Evolutionary conservation across 306 rosid genomes (phyloP).

Genomic region (Rosa persica): DNA sequence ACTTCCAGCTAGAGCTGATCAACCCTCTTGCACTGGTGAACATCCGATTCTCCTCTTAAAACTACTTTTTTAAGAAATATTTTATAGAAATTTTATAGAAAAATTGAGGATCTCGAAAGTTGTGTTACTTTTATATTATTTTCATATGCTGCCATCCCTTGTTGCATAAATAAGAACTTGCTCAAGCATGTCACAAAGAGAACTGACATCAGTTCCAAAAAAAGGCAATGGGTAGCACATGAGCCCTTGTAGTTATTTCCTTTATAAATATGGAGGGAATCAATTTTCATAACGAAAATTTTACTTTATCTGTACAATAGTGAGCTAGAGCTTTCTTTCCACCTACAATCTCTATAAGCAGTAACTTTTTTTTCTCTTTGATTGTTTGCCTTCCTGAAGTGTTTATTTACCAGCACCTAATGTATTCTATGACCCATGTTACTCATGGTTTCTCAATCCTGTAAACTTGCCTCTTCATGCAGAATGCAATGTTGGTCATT

Average conservation of each 20-base stretch:
- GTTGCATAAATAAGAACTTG: not conserved
- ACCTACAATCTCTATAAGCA: not conserved
- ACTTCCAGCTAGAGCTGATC: constrained; percentile 89
- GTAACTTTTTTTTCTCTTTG: not conserved
- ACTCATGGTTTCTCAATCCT: constrained; percentile 3
- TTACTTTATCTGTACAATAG: not conserved
- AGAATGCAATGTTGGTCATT: constrained; percentile 69
- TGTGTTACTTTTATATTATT: not conserved
- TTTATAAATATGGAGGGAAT: not conserved
- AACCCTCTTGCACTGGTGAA: constrained; percentile 81
- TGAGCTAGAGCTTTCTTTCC: not conserved
- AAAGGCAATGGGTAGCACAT: not conserved
- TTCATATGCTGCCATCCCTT: not conserved
- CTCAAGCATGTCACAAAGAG: not conserved
- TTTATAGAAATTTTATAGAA: constrained; percentile 16
- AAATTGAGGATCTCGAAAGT: constrained; percentile 1
- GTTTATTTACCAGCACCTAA: constrained; percentile 1
- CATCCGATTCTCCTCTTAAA: constrained; percentile 13
- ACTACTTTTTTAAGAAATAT: not conserved
- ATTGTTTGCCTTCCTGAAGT: not conserved
- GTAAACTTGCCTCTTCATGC: constrained; percentile 34
- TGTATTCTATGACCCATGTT: constrained; percentile 5
- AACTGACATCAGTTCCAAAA: not conserved
- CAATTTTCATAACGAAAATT: not conserved
- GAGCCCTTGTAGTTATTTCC: constrained; percentile 1